phyloP scores from a whole-genome alignment of 345 rosid genomes.

The Eucalyptus regnans region DNA sequence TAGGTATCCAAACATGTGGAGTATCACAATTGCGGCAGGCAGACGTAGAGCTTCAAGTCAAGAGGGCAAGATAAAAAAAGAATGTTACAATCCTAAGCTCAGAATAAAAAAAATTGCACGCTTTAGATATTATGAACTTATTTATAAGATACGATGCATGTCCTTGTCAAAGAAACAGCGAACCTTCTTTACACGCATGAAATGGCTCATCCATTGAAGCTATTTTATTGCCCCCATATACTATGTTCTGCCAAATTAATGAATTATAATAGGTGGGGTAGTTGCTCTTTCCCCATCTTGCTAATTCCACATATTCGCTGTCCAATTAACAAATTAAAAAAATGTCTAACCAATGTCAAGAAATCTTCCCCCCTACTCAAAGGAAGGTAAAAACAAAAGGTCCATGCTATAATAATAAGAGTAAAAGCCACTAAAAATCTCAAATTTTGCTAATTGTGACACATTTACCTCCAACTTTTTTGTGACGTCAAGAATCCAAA shows the following conservation, averaged over 20 bases:
- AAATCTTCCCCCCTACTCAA: neutral
- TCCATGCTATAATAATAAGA: too few relatives aligned
- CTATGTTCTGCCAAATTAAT: neutral
- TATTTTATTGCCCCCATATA: neutral
- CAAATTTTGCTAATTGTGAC: accelerated
- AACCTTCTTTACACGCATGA: neutral
- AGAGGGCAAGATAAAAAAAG: neutral
- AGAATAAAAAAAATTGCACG: neutral
- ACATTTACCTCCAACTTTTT: too few relatives aligned
- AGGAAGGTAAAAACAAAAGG: neutral
- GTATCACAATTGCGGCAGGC: neutral
- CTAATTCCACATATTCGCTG: neutral
- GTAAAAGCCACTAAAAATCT: too few relatives aligned
- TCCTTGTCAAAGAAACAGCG: neutral
- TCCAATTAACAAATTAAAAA: neutral
- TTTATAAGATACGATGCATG: neutral
- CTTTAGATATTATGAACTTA: neutral
- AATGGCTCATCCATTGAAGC: neutral
- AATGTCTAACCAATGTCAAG: neutral
- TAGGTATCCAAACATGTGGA: neutral
- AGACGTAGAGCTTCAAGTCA: neutral
- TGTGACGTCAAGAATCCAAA: accelerated
- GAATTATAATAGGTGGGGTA: neutral
- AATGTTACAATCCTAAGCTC: neutral
- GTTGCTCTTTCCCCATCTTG: slow-evolving; percentile 14